Evolutionary conservation across 257 asterid species (phyloP).

Genomic region (Solanum stenotomum): DNA sequence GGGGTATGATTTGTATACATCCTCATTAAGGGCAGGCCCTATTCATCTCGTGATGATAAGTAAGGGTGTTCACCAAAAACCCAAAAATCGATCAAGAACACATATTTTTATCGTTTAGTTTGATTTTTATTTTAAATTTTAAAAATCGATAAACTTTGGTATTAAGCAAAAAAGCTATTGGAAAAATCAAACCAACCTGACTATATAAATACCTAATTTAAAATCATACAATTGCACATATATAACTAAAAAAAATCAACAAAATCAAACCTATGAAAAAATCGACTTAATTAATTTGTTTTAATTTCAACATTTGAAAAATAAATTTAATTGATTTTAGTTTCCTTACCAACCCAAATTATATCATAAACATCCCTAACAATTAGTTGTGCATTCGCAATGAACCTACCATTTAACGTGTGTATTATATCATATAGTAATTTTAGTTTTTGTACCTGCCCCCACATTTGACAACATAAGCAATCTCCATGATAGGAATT

Average conservation of each 20-base stretch:
- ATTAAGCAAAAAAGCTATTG: neutral
- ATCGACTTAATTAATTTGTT: neutral
- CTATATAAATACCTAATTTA: neutral
- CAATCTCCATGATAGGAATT: constrained; percentile 60
- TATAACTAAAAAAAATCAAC: neutral
- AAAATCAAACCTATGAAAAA: neutral
- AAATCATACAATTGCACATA: neutral
- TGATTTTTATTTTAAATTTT: neutral
- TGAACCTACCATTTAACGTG: neutral
- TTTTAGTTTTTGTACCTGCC: constrained; percentile 7
- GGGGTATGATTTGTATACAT: too few relatives aligned
- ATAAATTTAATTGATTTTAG: neutral
- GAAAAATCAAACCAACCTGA: neutral
- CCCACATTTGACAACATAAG: constrained; percentile 41
- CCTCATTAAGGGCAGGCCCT: too few relatives aligned
- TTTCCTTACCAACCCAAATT: neutral
- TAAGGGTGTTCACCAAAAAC: neutral
- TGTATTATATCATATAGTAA: neutral
- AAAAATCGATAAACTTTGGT: neutral
- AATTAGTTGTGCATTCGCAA: neutral
- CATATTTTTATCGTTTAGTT: neutral
- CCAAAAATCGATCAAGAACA: neutral
- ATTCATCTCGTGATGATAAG: too few relatives aligned
- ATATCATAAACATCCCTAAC: neutral
- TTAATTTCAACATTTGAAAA: too few relatives aligned